Evolutionary conservation across 1,284 basidiomycete species (phyloP), one percentile per base, ranked within the genome.

Genomic region (Leccinum pachyderme): DNA sequence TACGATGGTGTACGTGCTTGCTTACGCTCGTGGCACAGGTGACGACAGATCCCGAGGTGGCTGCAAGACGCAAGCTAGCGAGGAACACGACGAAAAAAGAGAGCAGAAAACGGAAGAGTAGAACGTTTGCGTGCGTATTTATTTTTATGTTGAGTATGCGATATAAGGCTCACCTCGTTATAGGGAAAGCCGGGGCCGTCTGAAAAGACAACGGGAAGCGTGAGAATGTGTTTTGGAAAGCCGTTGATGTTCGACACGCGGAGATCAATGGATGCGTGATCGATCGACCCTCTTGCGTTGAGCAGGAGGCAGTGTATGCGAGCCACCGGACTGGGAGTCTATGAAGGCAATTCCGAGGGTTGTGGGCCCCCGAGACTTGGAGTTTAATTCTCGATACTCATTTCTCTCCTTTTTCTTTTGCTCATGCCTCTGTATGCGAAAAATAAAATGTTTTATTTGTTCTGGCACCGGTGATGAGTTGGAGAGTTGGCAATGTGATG

Each of bases 41-140:
- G 3, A 80, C 87, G 15, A 83, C 80, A 7, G 81, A 93, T 63
- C 93, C 92, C 1, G 87, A 88, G 65, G 81, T 80, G 4, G 86
- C 88, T n/a, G 88, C 87, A 24, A 87, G 82, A 71, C 79, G 91
- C 59, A 93, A 85, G 69, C 68, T 83, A 55, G 84, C 86, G 57
- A 73, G 82, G 60, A 88, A 89, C 62, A 72, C 72, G 8, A 75
- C 81, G 59, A 93, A 93, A 74, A 88, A 92, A 73, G 89, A 91
- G 61, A 88, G 89, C 62, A 81, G 86, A 68, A 95, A 94, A 70
- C 75, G 91, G 64, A 93, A 92, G 72, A 81, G 78, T 46, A 71
- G 77, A 37, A 67, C 72, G 18, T 87, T 84, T 66, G 77, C 76
- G 84, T 87, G 61, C 71, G 85, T 69, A 71, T 4, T 28, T 27